phyloP scores from a whole-genome alignment of 2,329 filamentous ascomycete genomes.

The Hypoxylon sp. region DNA sequence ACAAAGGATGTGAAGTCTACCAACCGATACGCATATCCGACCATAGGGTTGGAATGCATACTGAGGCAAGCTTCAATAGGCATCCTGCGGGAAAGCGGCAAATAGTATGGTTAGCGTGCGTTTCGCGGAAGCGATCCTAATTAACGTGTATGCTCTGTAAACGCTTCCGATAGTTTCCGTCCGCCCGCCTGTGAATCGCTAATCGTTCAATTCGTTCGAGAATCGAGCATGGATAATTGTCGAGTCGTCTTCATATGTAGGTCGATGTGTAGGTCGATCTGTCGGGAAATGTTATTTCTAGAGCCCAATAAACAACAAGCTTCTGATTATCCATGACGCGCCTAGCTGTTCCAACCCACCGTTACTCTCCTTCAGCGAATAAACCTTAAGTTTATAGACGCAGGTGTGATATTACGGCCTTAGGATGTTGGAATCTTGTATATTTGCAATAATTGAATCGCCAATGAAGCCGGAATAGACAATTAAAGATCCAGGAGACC shows the following conservation, averaged over 20 bases:
- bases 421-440: slow-evolving; percentile 15
- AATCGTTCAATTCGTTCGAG: slow-evolving; percentile 31
- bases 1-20: slow-evolving; percentile 19
- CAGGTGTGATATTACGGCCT: slow-evolving; percentile 33
- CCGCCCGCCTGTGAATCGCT: slow-evolving; percentile 10
- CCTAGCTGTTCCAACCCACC: slow-evolving; percentile 20
- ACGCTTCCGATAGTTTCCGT: slow-evolving; percentile 38
- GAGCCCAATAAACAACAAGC: slow-evolving; percentile 24
- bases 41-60: slow-evolving; percentile 39
- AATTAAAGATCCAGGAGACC: slow-evolving; percentile 6
- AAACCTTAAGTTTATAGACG: slow-evolving; percentile 11
- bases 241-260: slow-evolving; percentile 28
- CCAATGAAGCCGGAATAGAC: neutral
- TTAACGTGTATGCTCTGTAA: slow-evolving; percentile 29
- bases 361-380: slow-evolving; percentile 17
- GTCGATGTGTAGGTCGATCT: slow-evolving; percentile 29
- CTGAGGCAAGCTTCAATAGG: slow-evolving; percentile 27
- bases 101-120: slow-evolving; percentile 30
- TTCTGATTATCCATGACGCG: slow-evolving; percentile 28
- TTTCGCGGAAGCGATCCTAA: slow-evolving; percentile 41
- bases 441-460: slow-evolving; percentile 20
- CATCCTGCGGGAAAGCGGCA: slow-evolving; percentile 40
- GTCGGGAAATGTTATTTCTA: slow-evolving; percentile 34
- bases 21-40: slow-evolving; percentile 32
- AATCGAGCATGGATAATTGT: slow-evolving; percentile 23